Conservation (phyloP, 2,329 filamentous ascomycete species). For the Coleophoma eucalyptorum region DNA sequence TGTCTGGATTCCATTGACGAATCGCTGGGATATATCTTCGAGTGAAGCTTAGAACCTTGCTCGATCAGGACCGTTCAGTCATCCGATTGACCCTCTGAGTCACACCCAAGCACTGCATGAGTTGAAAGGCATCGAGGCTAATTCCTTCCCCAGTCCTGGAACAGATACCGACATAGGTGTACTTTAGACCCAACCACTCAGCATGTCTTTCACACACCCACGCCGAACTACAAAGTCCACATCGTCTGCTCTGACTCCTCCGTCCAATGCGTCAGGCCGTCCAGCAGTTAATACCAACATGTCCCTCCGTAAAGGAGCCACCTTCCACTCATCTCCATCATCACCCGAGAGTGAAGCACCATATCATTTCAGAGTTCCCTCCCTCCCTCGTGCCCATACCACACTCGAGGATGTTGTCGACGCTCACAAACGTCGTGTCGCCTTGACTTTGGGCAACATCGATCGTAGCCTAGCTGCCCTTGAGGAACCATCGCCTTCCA, state of each 20-base stretch:
- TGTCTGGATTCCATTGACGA: slow-evolving; percentile 14
- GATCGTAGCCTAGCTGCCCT: slow-evolving; percentile 55
- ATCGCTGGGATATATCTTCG: slow-evolving; percentile 18
- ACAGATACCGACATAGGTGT: slow-evolving; percentile 11
- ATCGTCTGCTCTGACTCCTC: slow-evolving; percentile 38
- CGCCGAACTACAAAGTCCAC: slow-evolving; percentile 31
- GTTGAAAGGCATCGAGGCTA: slow-evolving; percentile 17
- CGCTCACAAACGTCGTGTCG: slow-evolving; percentile 65
- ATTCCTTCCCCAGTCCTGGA: slow-evolving; percentile 19
- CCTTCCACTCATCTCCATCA: slow-evolving; percentile 45
- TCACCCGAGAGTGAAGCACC: slow-evolving; percentile 31
- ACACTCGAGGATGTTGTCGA: slow-evolving; percentile 69
- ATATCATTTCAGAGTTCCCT: slow-evolving; percentile 33
- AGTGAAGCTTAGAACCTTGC: slow-evolving; percentile 10
- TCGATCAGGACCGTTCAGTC: slow-evolving; percentile 14
- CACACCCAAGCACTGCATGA: slow-evolving; percentile 19
- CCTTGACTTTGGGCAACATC: slow-evolving; percentile 61
- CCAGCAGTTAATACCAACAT: slow-evolving; percentile 50
- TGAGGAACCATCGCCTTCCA: slow-evolving; percentile 29
- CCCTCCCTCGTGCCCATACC: slow-evolving; percentile 63
- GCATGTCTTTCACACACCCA: slow-evolving; percentile 27
- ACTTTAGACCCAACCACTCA: slow-evolving; percentile 20
- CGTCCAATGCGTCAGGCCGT: slow-evolving; percentile 35
- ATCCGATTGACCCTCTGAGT: slow-evolving; percentile 22
- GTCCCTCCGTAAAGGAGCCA: slow-evolving; percentile 67